phyloP scores from a whole-genome alignment of 345 rosid species.

The Camelina hispida region DNA sequence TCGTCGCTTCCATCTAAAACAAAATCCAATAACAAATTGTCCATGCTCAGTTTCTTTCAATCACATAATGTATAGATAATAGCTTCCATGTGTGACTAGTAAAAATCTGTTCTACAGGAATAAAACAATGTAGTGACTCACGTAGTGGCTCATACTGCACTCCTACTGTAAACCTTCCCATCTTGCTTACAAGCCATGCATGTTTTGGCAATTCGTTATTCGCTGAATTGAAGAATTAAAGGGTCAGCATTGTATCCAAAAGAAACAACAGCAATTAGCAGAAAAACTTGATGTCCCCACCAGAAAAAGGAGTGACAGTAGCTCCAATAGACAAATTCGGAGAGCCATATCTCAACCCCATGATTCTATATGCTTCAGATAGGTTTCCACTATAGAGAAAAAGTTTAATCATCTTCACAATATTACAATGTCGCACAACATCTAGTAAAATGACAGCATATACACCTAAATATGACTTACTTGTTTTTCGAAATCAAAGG shows the following conservation, averaged over 20 bases:
- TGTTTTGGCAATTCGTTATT: slow-evolving; percentile 63
- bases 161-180: slow-evolving; percentile 84
- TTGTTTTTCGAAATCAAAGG: slow-evolving; percentile 64
- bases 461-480: slow-evolving; percentile 42
- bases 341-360: slow-evolving; percentile 91
- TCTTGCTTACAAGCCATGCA: slow-evolving; percentile 89
- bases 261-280: neutral
- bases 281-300: slow-evolving; percentile 44
- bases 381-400: slow-evolving; percentile 47
- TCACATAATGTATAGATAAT: neutral
- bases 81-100: neutral
- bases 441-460: neutral
- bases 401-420: neutral
- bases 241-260: neutral
- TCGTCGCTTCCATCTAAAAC: slow-evolving; percentile 61
- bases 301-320: slow-evolving; percentile 61
- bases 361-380: slow-evolving; percentile 64
- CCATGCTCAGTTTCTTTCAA: slow-evolving; percentile 27
- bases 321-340: slow-evolving; percentile 73
- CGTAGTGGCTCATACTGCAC: slow-evolving; percentile 82
- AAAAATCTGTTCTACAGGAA: neutral
- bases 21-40: slow-evolving; percentile 21
- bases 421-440: neutral
- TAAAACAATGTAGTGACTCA: slow-evolving; percentile 48
- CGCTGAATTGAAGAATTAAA: slow-evolving; percentile 44